Evolutionary conservation across 176 grass and related monocot species (phyloP).

Genomic region (Aegilops longissima): DNA sequence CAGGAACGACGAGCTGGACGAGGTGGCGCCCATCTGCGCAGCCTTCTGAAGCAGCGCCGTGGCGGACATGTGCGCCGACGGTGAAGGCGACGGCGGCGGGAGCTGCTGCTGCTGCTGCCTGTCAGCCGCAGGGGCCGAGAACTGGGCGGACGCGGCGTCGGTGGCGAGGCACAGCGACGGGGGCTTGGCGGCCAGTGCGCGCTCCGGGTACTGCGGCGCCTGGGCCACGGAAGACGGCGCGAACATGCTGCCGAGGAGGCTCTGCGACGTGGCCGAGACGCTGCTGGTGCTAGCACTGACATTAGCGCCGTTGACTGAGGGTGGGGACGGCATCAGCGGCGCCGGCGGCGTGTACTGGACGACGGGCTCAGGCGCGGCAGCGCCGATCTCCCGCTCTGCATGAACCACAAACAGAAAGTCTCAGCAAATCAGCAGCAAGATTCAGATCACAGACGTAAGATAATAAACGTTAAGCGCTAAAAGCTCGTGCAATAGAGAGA

Average conservation of each 20-base stretch:
- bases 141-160: constrained; percentile 44
- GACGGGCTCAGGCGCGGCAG: constrained; percentile 11
- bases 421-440: constrained; percentile 24
- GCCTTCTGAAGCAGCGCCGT: constrained; percentile 94
- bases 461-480: constrained; percentile 23
- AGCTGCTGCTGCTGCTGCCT: constrained; percentile 45
- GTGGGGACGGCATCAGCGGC: background rate
- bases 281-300: constrained; percentile 38
- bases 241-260: constrained; percentile 72
- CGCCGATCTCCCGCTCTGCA: constrained; percentile 55
- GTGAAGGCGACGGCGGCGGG: constrained; percentile 41
- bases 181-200: constrained; percentile 28
- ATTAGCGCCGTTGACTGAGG: background rate
- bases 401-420: background rate
- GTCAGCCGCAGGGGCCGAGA: constrained; percentile 37
- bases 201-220: constrained; percentile 35
- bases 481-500: constrained; percentile 12
- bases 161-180: constrained; percentile 73
- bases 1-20: constrained; percentile 73
- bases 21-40: constrained; percentile 80
- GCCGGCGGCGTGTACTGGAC: constrained; percentile 40
- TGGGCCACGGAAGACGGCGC: constrained; percentile 47
- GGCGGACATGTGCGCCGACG: constrained; percentile 86
- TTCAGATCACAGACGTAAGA: background rate
- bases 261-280: constrained; percentile 39